phyloP scores from a whole-genome alignment of 2,329 filamentous ascomycete species.

The Exophiala aquamarina region DNA sequence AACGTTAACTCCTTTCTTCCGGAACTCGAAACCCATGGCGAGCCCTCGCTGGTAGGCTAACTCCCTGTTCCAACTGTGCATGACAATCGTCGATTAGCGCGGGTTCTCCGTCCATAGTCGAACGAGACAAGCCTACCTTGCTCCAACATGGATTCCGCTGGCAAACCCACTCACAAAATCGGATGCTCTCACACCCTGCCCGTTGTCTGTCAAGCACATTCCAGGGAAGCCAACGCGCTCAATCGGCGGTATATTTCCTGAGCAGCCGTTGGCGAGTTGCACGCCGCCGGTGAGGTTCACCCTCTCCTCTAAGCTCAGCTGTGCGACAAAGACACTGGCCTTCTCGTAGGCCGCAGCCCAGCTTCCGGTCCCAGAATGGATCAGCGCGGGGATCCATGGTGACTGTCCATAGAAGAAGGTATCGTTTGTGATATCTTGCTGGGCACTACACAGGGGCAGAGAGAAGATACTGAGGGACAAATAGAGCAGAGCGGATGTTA shows the following conservation, averaged over 20 bases:
- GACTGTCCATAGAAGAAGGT: too few relatives aligned
- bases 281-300: conserved; percentile 2
- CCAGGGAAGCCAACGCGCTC: conserved; percentile 34
- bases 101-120: too few relatives aligned
- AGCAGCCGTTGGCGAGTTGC: conserved; percentile 37
- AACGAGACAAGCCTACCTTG: too few relatives aligned
- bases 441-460: too few relatives aligned
- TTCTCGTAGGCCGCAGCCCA: conserved; percentile 6
- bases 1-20: conserved; percentile 43
- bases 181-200: conserved; percentile 20
- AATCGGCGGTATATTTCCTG: conserved; percentile 40
- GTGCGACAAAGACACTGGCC: conserved; percentile 7
- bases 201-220: conserved; percentile 31
- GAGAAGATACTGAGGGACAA: too few relatives aligned
- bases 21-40: conserved; percentile 40
- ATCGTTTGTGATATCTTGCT: too few relatives aligned
- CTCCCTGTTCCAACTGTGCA: conserved; percentile 39
- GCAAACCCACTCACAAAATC: conserved; percentile 29
- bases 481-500: too few relatives aligned
- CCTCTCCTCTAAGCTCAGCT: conserved; percentile 14
- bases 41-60: conserved; percentile 35
- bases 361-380: too few relatives aligned
- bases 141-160: conserved; percentile 33
- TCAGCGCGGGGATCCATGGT: too few relatives aligned
- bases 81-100: too few relatives aligned